A percentile compares a stretch with the other conserved stretches of the same genome.
Evolutionary conservation across 306 rosid species (phyloP).

Genomic region (Medicago ruthenica): DNA sequence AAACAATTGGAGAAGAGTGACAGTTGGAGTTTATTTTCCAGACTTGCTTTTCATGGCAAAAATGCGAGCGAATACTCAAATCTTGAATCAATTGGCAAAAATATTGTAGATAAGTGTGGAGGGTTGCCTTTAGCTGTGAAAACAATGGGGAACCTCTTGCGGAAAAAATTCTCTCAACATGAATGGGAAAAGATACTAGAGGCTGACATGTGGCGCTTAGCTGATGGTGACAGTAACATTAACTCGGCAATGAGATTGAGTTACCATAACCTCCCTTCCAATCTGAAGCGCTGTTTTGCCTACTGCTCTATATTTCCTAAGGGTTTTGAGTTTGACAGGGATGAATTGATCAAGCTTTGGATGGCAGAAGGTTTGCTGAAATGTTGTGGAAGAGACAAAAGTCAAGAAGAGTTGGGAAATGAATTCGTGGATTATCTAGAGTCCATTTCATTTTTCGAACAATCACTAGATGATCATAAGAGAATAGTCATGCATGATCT

Average conservation of each 20-base stretch:
- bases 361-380: background rate
- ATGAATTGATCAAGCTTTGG: background rate
- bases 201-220: slow-evolving; percentile 39
- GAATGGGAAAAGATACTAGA: slow-evolving; percentile 45
- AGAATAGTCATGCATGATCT: slow-evolving; percentile 52
- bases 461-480: too few relatives aligned
- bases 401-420: slow-evolving; percentile 49
- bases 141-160: slow-evolving; percentile 51
- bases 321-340: background rate
- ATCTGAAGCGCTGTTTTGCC: slow-evolving; percentile 37
- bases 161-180: background rate
- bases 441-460: slow-evolving; percentile 49
- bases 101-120: too few relatives aligned
- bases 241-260: background rate
- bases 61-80: background rate
- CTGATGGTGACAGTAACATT: background rate
- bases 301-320: slow-evolving; percentile 37
- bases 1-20: background rate
- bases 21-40: background rate
- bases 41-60: background rate
- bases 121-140: slow-evolving; percentile 55
- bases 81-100: slow-evolving; percentile 5
- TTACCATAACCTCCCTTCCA: slow-evolving; percentile 30
- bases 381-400: background rate
- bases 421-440: slow-evolving; percentile 46